Base-by-base conservation (phyloP, 495 filamentous ascomycete genomes). In the Penicillium nucicola region DNA sequence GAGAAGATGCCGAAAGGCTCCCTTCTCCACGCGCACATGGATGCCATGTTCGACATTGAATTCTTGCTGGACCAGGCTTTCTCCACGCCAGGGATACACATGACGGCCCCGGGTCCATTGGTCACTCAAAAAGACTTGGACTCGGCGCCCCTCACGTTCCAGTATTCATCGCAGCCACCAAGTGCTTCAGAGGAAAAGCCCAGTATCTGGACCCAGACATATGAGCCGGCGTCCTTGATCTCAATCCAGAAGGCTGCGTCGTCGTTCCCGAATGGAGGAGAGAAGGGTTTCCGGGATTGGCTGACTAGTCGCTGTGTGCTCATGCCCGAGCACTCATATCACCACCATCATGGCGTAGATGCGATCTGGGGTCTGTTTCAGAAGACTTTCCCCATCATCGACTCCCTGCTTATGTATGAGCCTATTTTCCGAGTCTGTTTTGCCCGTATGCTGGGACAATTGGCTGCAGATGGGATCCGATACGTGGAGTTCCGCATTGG, bases 1-100 rank as follows among this genome's bases (percentile, higher is more conserved):
- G 77, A 84, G 41, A 78, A 71, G 36, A 88, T 98, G 87, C 93
- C 93, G 17, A 97, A 98, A 63, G 93, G 93, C 4, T 83, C 87
- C 4, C 77, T 97, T 8, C 68, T 97, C 45, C 92, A 97, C 69
- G 87, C 90, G 6, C 90, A 97, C 69, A 67, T 93, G 45, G 86
- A 93, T 62, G 89, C 90, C 52, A 92, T 95, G 85, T 86, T 93
- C 42, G 89, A 96, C 60, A 77, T 89, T 38, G 86, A 89, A 51
- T 92, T 82, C 67, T 67, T 96, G 3, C 72, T 95, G 33, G 77
- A 83, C 12, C 74, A 85, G 52, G 81, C 86, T 2, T 75, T 97
- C 28, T 73, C 76, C 4, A 92, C 86, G 0, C 77, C 82, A 0
- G 90, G 92, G 0, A 86, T 97, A 54, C 81, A 85, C 62, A 79